phyloP scores from a whole-genome alignment of 106 monocot species.

The Allium fistulosum region DNA sequence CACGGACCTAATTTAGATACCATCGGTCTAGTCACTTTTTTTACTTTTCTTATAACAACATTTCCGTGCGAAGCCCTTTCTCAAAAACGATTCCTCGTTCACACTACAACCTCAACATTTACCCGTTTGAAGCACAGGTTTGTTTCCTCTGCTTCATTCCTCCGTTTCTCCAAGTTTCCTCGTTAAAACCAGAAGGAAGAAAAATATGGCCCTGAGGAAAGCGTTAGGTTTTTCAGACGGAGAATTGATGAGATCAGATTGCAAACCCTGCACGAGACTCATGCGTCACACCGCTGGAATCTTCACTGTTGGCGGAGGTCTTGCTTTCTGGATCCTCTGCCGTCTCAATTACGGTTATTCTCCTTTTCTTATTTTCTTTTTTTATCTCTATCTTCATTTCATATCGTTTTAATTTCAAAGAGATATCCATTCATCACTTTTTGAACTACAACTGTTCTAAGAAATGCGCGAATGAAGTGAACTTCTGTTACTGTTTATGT shows the following conservation, averaged over 20 bases:
- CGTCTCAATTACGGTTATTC: slow-evolving; percentile 38
- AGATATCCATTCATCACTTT: neutral
- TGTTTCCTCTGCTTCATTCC: no score
- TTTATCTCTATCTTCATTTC: neutral
- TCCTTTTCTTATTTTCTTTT: neutral
- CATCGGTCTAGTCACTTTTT: no score
- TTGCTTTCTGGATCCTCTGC: slow-evolving; percentile 66
- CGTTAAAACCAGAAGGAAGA: neutral
- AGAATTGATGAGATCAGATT: slow-evolving; percentile 62
- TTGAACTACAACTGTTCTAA: neutral
- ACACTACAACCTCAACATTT: no score
- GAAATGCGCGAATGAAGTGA: slow-evolving; percentile 2
- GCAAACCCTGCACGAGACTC: slow-evolving; percentile 48
- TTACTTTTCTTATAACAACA: no score
- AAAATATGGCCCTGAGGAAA: slow-evolving; percentile 38
- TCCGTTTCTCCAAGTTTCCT: no score
- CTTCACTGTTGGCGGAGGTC: slow-evolving; percentile 41
- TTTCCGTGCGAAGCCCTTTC: no score
- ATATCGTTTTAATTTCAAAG: neutral
- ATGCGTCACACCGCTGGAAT: slow-evolving; percentile 51
- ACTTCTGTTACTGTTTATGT: neutral
- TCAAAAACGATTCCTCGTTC: no score
- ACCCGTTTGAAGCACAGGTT: no score
- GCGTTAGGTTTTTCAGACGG: slow-evolving; percentile 52
- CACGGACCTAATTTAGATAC: no score